Percentiles rank a stretch among this genome's conserved stretches.
phyloP scores from a whole-genome alignment of 352 stramenopile species.

The Phytophthora boehmeriae region DNA sequence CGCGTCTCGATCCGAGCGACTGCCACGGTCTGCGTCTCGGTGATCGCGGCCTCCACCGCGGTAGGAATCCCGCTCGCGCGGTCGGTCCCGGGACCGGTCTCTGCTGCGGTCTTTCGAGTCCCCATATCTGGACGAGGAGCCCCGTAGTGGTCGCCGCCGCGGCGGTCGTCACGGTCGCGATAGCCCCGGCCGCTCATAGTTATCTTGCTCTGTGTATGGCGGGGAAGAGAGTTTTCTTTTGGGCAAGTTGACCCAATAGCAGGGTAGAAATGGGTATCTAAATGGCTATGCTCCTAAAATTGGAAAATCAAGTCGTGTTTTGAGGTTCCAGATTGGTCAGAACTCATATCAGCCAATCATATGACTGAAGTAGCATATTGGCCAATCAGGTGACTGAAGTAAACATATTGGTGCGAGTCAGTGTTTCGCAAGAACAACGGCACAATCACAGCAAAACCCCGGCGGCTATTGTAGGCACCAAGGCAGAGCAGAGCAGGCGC shows the following conservation, averaged over 20 bases:
- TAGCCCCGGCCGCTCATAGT: conserved; percentile 38
- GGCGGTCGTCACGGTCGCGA: conserved; percentile 24
- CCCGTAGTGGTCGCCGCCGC: conserved; percentile 32
- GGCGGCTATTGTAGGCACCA: conserved; percentile 20
- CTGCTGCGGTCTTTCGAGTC: conserved; percentile 15
- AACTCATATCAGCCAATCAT: too few species aligned
- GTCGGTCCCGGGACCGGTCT: conserved; percentile 29
- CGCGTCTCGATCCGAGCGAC: conserved; percentile 38
- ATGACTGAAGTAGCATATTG: too few species aligned
- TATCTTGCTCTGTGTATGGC: conserved; percentile 3
- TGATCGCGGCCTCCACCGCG: conserved; percentile 27
- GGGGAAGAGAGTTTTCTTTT: too few species aligned
- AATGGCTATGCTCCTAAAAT: too few species aligned
- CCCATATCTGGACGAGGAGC: conserved; percentile 35
- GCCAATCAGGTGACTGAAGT: too few species aligned
- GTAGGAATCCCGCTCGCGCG: conserved; percentile 45
- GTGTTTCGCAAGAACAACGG: not conserved
- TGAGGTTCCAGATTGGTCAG: too few species aligned
- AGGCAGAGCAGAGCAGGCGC: conserved; percentile 12
- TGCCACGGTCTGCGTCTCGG: conserved; percentile 29
- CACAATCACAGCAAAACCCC: conserved; percentile 32
- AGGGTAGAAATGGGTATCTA: too few species aligned
- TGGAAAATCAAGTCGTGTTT: too few species aligned
- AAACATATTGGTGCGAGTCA: conserved; percentile 6
- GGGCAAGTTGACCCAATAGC: too few species aligned